A percentile compares a stretch with the other conserved stretches of the same genome.
phyloP scores from a whole-genome alignment of 2,329 filamentous ascomycete species.

The Emergomyces orientalis region DNA sequence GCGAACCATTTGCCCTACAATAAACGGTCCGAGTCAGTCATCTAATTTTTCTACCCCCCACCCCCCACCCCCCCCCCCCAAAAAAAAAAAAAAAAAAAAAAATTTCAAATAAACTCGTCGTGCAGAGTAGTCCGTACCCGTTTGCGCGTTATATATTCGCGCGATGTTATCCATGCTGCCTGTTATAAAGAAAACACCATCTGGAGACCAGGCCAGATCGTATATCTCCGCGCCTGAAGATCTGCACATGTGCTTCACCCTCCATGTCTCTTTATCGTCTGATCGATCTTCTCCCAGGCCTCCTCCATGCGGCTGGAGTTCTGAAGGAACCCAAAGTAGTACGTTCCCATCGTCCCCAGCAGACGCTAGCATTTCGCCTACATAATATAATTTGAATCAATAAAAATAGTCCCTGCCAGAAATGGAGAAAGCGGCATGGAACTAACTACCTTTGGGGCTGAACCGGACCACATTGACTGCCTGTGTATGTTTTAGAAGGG shows the following conservation, averaged over 20 bases:
- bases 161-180: slow-evolving; percentile 99
- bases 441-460: no score
- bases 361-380: slow-evolving; percentile 86
- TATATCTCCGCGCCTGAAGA: slow-evolving; percentile 95
- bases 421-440: slow-evolving; percentile 8
- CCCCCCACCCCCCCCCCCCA: no score
- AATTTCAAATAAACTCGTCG: no score
- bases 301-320: slow-evolving; percentile 53
- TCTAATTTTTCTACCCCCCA: no score
- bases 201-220: slow-evolving; percentile 97
- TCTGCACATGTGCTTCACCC: slow-evolving; percentile 94
- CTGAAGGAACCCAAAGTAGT: slow-evolving; percentile 87
- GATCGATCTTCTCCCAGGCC: slow-evolving; percentile 72
- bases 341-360: slow-evolving; percentile 97
- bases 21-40: not conserved
- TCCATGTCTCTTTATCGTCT: slow-evolving; percentile 95
- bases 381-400: not conserved
- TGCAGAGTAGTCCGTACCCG: slow-evolving; percentile 50
- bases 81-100: no score
- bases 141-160: slow-evolving; percentile 89
- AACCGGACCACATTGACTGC: slow-evolving; percentile 97
- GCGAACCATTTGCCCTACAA: slow-evolving; percentile 58
- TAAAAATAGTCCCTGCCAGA: not conserved
- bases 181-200: slow-evolving; percentile 90
- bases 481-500: slow-evolving; percentile 86